Base-by-base conservation (phyloP, 1,139 yeast genomes). In the Geotrichum siamense region DNA sequence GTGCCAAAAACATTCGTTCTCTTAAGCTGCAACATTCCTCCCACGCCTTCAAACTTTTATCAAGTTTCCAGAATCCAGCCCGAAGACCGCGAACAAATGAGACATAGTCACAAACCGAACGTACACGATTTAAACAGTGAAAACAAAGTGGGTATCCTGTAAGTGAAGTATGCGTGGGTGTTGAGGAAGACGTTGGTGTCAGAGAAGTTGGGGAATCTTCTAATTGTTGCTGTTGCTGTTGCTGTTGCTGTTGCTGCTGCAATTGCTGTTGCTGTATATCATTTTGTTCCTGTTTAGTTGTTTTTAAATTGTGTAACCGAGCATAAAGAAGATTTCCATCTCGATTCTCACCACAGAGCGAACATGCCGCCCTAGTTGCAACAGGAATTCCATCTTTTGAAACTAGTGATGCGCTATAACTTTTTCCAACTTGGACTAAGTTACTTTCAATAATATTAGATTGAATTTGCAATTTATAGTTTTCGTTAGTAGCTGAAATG, bases 321-420 rank as follows among this genome's bases (percentile, higher is more conserved):
- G 89, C 81, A 62, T 84, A 89, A 52, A 81, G 83, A 50, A 84
- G 68, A 48, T 76, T 72, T 54, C 78, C 84, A 55, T 74, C 74
- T 50, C 93, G 71, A 13, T 66, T 58, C 61, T 87, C 96, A 8
- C 87, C 91, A 66, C 96, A 89, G 41, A 87, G 69, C 6, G 87
- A 72, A 64, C 97, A 89, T 3, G 86, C 76, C 2, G 78, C 77
- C 45, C 72, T 68, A 16, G 80, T 74, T 0, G 96, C 94, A 35
- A 84, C 80, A 0, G 94, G 94, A 1, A 76, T 74, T 5, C 74
- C 67, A 41, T 64, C 60, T 4, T 59, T 53, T 3, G 25, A 31
- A n/a, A 29, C 33, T 2, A 46, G 26, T 6, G 19, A 31, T 15
- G 46, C 19, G 26, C 23, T 27, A 34, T 31, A 34, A 26, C 27